phyloP scores from a whole-genome alignment of 805 yeast genomes.

The Spathaspora gorwiae region DNA sequence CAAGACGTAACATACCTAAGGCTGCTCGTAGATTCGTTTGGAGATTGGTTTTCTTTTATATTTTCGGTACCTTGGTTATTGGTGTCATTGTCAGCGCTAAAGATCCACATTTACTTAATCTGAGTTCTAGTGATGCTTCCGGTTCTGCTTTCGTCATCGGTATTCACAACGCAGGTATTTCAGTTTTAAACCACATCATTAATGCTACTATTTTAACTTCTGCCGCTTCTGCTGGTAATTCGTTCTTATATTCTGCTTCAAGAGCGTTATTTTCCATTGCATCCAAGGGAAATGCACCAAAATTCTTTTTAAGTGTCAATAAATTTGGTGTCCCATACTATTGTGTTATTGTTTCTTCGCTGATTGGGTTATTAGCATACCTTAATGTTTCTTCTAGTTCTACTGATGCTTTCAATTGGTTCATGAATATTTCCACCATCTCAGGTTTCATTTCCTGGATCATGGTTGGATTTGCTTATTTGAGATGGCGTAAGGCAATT shows the following conservation, averaged over 20 bases:
- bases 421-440: slow-evolving; percentile 59
- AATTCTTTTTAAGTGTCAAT: slow-evolving; percentile 30
- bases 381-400: slow-evolving; percentile 53
- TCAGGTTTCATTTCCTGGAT: slow-evolving; percentile 68
- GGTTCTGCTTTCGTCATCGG: slow-evolving; percentile 68
- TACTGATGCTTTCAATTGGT: slow-evolving; percentile 56
- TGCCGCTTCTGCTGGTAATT: slow-evolving; percentile 46
- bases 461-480: slow-evolving; percentile 46
- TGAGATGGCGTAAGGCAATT: slow-evolving; percentile 65
- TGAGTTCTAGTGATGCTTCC: slow-evolving; percentile 40
- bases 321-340: slow-evolving; percentile 41
- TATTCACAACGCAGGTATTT: slow-evolving; percentile 55
- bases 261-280: slow-evolving; percentile 41
- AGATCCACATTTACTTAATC: slow-evolving; percentile 18
- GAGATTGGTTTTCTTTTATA: slow-evolving; percentile 40
- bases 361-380: slow-evolving; percentile 45
- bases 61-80: slow-evolving; percentile 37
- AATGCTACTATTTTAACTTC: slow-evolving; percentile 60
- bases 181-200: slow-evolving; percentile 55
- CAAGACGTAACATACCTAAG: slow-evolving; percentile 43
- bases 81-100: slow-evolving; percentile 33
- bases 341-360: slow-evolving; percentile 27
- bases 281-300: slow-evolving; percentile 36
- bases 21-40: slow-evolving; percentile 58
- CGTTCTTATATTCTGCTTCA: slow-evolving; percentile 39